These are phyloP conservation scores for Solanum acaule DNA, from an alignment of 257 asterid species.

Conservation along the genomic window DNA sequence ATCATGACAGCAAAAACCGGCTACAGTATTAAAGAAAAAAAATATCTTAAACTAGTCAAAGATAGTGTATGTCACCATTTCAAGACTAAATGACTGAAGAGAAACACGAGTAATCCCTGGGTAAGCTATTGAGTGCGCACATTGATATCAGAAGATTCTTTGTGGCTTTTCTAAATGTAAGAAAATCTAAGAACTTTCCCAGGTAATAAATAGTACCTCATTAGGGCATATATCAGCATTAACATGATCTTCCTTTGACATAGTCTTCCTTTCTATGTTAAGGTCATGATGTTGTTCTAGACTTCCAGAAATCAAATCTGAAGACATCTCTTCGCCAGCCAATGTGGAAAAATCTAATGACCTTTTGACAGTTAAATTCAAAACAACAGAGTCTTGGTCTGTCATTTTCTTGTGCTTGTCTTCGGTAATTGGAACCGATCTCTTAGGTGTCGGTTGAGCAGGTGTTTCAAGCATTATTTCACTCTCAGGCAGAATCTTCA, in stretches of 20 bases:
- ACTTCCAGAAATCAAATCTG: neutral
- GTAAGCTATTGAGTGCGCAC: neutral
- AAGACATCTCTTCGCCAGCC: slow-evolving; percentile 16
- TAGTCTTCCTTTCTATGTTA: neutral
- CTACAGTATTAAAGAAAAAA: neutral
- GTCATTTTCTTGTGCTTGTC: slow-evolving; percentile 34
- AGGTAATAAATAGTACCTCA: neutral
- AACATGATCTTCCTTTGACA: neutral
- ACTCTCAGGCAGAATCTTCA: slow-evolving; percentile 32
- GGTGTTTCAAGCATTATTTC: slow-evolving; percentile 57
- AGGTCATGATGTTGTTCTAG: neutral
- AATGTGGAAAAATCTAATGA: slow-evolving; percentile 46
- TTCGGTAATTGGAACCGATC: slow-evolving; percentile 51
- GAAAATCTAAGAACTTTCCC: neutral
- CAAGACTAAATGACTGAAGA: neutral
- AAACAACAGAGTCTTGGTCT: slow-evolving; percentile 29
- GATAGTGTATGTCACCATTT: neutral
- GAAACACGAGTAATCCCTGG: neutral
- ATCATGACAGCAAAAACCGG: neutral
- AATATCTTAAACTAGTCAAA: neutral
- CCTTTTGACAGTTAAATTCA: slow-evolving; percentile 52
- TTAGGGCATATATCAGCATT: neutral
- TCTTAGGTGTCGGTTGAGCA: slow-evolving; percentile 55
- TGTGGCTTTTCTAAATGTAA: neutral
- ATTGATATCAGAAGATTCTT: neutral